Evolutionary conservation across 2,329 filamentous ascomycete genomes (phyloP).

Genomic region (Botrytis porri): DNA sequence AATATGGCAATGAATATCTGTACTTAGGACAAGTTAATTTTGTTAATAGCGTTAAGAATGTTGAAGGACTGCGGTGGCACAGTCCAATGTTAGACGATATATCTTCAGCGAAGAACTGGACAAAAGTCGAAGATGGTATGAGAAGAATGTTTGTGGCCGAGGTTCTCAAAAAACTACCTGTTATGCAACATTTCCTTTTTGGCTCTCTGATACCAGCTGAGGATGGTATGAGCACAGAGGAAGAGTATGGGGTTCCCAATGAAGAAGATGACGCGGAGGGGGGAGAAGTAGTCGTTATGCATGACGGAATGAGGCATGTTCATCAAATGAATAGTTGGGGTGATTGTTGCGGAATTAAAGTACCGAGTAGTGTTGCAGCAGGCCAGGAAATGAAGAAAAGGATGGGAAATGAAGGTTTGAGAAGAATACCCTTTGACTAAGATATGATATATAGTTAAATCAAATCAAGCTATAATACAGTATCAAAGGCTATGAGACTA

Average conservation of each 20-base stretch:
- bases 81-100: conserved; percentile 99
- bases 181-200: conserved; percentile 99
- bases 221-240: conserved; percentile 73
- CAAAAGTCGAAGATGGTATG: conserved; percentile 93
- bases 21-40: conserved; percentile 92
- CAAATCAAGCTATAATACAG: not conserved
- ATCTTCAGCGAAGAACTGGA: conserved; percentile 82
- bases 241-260: conserved; percentile 46
- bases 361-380: conserved; percentile 89
- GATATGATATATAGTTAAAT: not conserved
- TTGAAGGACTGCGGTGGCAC: conserved; percentile 92
- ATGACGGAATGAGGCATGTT: conserved; percentile 65
- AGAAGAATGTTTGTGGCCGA: conserved; percentile 93
- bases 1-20: conserved; percentile 77
- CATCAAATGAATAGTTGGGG: conserved; percentile 78
- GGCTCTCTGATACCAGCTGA: conserved; percentile 78
- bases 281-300: conserved; percentile 61
- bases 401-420: conserved; percentile 57
- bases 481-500: not conserved
- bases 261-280: conserved; percentile 52
- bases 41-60: conserved; percentile 94
- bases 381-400: conserved; percentile 83
- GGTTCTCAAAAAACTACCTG: conserved; percentile 86
- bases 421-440: conserved; percentile 80
- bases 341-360: conserved; percentile 97